Evolutionary conservation across 768 basidiomycete genomes (phyloP).

Genomic region (Mycena metata): DNA sequence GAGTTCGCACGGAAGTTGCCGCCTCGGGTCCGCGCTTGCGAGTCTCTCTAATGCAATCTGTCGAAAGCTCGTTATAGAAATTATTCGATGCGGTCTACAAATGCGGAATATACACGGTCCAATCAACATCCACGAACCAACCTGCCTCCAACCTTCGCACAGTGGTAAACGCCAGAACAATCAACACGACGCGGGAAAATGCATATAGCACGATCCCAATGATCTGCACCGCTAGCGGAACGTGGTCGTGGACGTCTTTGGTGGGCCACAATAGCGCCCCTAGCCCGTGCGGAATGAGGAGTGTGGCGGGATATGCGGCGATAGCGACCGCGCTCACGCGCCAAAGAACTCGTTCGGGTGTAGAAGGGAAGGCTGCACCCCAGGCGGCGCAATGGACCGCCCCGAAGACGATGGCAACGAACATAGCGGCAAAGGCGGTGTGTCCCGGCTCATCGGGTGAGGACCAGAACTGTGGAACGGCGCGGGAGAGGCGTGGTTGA

Average conservation of each 20-base stretch:
- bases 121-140: neutral
- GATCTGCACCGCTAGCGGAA: neutral
- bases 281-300: neutral
- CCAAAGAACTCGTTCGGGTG: neutral
- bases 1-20: no score
- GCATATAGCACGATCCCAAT: neutral
- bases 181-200: neutral
- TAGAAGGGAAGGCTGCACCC: neutral
- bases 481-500: neutral
- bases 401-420: neutral
- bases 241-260: neutral
- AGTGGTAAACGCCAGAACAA: neutral
- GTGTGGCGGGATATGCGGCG: neutral
- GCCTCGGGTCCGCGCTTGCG: no score
- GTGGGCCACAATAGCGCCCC: neutral
- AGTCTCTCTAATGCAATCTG: no score
- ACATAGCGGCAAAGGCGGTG: neutral
- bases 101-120: neutral
- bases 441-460: neutral
- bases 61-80: no score
- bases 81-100: neutral
- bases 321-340: neutral
- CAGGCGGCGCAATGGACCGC: neutral
- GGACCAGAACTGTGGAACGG: neutral
- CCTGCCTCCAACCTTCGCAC: neutral